Base-by-base conservation (phyloP, 106 monocot genomes). In the Dactylorhiza incarnata region DNA sequence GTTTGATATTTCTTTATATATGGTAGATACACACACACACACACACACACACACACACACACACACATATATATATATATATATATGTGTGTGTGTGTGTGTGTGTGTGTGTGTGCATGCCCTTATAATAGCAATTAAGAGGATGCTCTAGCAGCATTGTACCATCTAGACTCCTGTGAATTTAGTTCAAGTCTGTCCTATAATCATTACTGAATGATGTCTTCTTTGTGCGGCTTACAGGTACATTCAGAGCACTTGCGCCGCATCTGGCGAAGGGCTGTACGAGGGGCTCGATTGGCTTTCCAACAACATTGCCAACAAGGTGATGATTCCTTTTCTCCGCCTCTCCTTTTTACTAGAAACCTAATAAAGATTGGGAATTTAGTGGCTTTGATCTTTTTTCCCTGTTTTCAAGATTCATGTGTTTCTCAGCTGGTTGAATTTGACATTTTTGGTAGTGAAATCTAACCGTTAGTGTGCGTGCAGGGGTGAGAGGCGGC, bases 231-330 rank as follows among this genome's bases (percentile, higher is more conserved):
- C 14, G 51, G 0, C 51, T 52, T 65, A 45, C 77, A 69, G 68
- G 68, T 70, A 77, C 29, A 77, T 77, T 22, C 43, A 77, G 51
- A 69, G 68, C 73, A 73, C 78, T 0, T 79, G 78, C 14, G 78
- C 78, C 59, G 72, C 78, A 54, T 79, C 78, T 23, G 78, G 78
- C 0, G 78, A 79, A 43, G 78, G 78, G 1, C 23, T 79, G 16
- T 79, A 79, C 25, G 78, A 79, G 68, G 78, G 78, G n/a, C 72
- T 78, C 10, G 78, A 78, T 46, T 78, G 78, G 78, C 78, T 78
- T 17, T 78, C 78, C n/a, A 78, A 55, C 55, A 78, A 78, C 78
- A 78, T 78, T 56, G 78, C 78, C 24, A 47, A 5, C 54, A 78
- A 71, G 78, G 78, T 78, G 8, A 8, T 66, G 8, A 58, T 54